These are phyloP conservation scores for Rhizopogon salebrosus DNA, from an alignment of 768 basidiomycete genomes.

Conservation along the genomic window DNA sequence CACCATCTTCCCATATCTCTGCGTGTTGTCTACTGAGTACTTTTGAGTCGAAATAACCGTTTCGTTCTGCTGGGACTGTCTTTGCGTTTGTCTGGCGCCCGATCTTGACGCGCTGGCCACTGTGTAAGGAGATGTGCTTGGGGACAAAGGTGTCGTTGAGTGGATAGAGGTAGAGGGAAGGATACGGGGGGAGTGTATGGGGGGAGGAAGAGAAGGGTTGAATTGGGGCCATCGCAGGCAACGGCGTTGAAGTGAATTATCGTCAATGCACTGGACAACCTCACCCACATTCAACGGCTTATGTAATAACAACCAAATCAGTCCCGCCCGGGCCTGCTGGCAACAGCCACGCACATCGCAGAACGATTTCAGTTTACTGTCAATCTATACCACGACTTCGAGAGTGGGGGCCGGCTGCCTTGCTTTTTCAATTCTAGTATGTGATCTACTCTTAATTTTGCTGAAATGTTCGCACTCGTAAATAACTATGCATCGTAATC, in stretches of 20 bases:
- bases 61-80: constrained; percentile 86
- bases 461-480: too few species aligned
- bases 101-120: constrained; percentile 75
- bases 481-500: too few species aligned
- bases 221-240: constrained; percentile 27
- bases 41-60: constrained; percentile 97
- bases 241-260: constrained; percentile 3
- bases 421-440: too few species aligned
- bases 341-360: too few species aligned
- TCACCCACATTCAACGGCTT: neutral
- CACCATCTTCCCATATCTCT: constrained; percentile 93
- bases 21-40: constrained; percentile 92
- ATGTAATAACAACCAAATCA: neutral
- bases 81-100: constrained; percentile 95
- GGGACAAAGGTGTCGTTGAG: constrained; percentile 92
- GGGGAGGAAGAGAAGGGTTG: constrained; percentile 26
- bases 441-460: too few species aligned
- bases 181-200: constrained; percentile 21
- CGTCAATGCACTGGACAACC: neutral
- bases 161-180: constrained; percentile 74
- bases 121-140: constrained; percentile 82
- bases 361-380: too few species aligned
- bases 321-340: too few species aligned
- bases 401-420: too few species aligned
- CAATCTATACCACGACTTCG: too few species aligned